These are phyloP conservation scores for Lenzites betulinus DNA, from an alignment of 768 basidiomycete species.

Conservation along the genomic window DNA sequence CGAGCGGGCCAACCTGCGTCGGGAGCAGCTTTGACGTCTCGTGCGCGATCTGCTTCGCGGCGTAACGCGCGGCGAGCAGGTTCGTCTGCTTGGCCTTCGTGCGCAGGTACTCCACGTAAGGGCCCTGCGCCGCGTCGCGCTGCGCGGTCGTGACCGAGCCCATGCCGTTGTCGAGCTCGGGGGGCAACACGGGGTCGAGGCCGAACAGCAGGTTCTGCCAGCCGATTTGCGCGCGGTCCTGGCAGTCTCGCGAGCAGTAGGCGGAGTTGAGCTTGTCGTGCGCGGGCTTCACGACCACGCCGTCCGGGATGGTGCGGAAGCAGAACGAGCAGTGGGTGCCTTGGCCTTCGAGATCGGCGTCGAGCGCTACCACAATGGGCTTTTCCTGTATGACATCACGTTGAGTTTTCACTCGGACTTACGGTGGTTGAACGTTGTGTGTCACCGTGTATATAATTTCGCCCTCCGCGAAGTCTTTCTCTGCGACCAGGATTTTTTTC, in stretches of 20 bases:
- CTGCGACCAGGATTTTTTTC: slow-evolving; percentile 53
- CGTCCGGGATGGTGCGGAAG: slow-evolving; percentile 56
- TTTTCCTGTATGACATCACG: slow-evolving; percentile 53
- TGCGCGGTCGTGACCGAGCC: slow-evolving; percentile 37
- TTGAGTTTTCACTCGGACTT: neutral
- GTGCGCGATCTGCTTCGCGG: slow-evolving; percentile 68
- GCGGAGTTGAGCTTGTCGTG: slow-evolving; percentile 56
- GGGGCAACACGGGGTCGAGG: slow-evolving; percentile 60
- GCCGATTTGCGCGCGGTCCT: slow-evolving; percentile 53
- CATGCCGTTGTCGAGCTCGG: slow-evolving; percentile 36
- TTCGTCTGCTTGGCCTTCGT: slow-evolving; percentile 47
- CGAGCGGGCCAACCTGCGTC: slow-evolving; percentile 24
- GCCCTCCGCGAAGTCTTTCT: slow-evolving; percentile 67
- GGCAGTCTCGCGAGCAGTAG: slow-evolving; percentile 77
- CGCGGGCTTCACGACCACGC: slow-evolving; percentile 45
- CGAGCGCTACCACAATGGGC: slow-evolving; percentile 71
- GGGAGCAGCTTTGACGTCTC: slow-evolving; percentile 61
- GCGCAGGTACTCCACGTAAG: slow-evolving; percentile 58
- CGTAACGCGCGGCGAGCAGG: slow-evolving; percentile 68
- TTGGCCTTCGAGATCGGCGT: slow-evolving; percentile 66
- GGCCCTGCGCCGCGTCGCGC: slow-evolving; percentile 60
- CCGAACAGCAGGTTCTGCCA: slow-evolving; percentile 75
- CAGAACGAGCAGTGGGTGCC: slow-evolving; percentile 77
- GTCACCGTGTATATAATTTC: slow-evolving; percentile 76
- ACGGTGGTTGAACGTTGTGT: neutral